A percentile compares a stretch with the other conserved stretches of the same genome.
phyloP scores from a whole-genome alignment of 805 yeast genomes.

The Metschnikowia aberdeeniae region DNA sequence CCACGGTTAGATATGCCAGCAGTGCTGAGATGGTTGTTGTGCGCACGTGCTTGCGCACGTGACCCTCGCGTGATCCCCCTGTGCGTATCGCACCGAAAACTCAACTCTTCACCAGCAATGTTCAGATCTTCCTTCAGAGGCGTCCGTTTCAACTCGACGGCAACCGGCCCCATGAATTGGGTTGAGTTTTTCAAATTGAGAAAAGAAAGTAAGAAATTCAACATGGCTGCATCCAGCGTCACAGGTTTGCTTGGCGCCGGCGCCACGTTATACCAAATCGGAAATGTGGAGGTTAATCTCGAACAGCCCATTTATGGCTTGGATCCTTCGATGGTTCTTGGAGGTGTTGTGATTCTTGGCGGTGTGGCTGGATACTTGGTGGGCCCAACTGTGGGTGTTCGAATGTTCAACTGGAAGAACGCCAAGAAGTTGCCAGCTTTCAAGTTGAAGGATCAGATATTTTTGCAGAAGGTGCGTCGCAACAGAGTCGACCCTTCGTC shows the following conservation, averaged over 20 bases:
- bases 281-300: conserved; percentile 82
- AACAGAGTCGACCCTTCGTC: conserved; percentile 91
- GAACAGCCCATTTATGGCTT: conserved; percentile 82
- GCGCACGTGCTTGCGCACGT: not conserved
- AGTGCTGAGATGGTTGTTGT: too few species aligned
- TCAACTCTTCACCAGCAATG: conserved; percentile 3
- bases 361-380: conserved; percentile 74
- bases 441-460: conserved; percentile 62
- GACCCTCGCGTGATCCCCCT: not conserved
- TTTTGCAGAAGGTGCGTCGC: conserved; percentile 65
- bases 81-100: conserved; percentile 1
- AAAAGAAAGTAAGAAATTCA: conserved; percentile 68
- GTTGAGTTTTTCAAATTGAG: conserved; percentile 72
- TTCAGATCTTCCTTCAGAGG: not conserved
- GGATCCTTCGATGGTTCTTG: conserved; percentile 80
- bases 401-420: conserved; percentile 57
- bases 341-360: conserved; percentile 66
- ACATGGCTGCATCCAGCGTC: conserved; percentile 60
- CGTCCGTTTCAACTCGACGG: conserved; percentile 23
- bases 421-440: conserved; percentile 44
- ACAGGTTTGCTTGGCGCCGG: conserved; percentile 66
- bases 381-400: conserved; percentile 80
- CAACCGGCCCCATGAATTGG: conserved; percentile 54
- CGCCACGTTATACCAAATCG: conserved; percentile 68
- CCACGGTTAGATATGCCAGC: too few species aligned